Conservation (phyloP, 768 basidiomycete genomes). For the Termitomyces sp. region DNA sequence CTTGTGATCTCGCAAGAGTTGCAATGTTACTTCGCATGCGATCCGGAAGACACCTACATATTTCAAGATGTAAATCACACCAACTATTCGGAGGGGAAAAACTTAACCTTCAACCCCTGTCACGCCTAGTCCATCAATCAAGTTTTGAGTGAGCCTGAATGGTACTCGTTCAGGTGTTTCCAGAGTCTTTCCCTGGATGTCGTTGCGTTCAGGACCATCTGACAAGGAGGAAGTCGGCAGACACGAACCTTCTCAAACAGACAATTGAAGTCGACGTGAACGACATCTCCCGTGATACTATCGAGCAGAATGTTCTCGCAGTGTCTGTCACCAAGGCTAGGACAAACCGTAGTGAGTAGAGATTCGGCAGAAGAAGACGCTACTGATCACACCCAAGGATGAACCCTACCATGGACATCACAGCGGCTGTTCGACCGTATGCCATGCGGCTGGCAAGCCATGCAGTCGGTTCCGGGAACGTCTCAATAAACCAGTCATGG, state of each 20-base stretch:
- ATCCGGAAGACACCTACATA: slow-evolving; percentile 77
- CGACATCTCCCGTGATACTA: slow-evolving; percentile 77
- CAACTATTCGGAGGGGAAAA: neutral
- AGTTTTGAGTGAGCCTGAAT: slow-evolving; percentile 90
- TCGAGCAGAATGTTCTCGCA: slow-evolving; percentile 96
- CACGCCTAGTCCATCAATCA: slow-evolving; percentile 89
- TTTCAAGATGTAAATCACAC: neutral
- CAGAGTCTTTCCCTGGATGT: slow-evolving; percentile 60
- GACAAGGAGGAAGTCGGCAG: neutral
- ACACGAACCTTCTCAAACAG: slow-evolving; percentile 83
- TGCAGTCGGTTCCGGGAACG: slow-evolving; percentile 92
- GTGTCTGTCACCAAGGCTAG: slow-evolving; percentile 95
- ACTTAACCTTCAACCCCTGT: slow-evolving; percentile 81
- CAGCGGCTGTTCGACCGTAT: slow-evolving; percentile 87
- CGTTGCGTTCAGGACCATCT: neutral
- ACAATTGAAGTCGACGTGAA: slow-evolving; percentile 98
- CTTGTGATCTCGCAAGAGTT: slow-evolving; percentile 82
- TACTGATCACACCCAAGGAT: slow-evolving; percentile 71
- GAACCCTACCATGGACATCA: slow-evolving; percentile 98
- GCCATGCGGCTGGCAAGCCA: slow-evolving; percentile 88
- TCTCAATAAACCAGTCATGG: slow-evolving; percentile 96
- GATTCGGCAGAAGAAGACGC: neutral
- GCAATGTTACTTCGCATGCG: slow-evolving; percentile 86
- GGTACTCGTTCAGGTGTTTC: slow-evolving; percentile 91
- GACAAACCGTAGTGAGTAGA: neutral